Evolutionary conservation across 202 grass and related monocot genomes (phyloP).

Genomic region (Alloteropsis angusta): DNA sequence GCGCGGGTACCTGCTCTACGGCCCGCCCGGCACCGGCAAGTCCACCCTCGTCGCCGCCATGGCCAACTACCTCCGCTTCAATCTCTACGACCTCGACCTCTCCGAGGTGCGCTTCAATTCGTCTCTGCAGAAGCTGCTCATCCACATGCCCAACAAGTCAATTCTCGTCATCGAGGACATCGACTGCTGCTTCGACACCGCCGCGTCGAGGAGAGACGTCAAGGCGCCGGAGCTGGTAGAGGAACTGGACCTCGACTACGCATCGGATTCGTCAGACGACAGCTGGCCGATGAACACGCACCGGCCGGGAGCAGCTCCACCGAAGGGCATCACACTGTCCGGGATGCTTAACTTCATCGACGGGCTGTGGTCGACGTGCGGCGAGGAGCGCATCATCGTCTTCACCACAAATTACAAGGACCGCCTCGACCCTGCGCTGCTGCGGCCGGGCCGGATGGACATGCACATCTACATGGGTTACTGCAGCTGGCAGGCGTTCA

Average conservation of each 20-base stretch:
- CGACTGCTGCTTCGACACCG: constrained; percentile 51
- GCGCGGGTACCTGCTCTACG: constrained; percentile 58
- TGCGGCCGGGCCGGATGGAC: constrained; percentile 49
- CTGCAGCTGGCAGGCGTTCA: constrained; percentile 39
- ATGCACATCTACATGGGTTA: constrained; percentile 57
- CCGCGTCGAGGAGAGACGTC: constrained; percentile 32
- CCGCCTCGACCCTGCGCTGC: constrained; percentile 40
- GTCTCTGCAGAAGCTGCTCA: constrained; percentile 45
- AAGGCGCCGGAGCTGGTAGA: neutral
- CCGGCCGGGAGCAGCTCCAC: neutral
- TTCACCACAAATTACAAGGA: constrained; percentile 67
- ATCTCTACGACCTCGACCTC: constrained; percentile 83
- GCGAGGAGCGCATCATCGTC: constrained; percentile 57
- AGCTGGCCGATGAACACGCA: neutral
- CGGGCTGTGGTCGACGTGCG: constrained; percentile 57
- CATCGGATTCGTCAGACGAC: neutral
- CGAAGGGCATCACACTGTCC: constrained; percentile 33
- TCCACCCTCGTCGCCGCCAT: constrained; percentile 80
- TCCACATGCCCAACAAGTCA: constrained; percentile 57
- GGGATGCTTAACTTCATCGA: constrained; percentile 69
- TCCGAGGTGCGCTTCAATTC: constrained; percentile 41
- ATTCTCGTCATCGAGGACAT: constrained; percentile 84
- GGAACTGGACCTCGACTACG: constrained; percentile 1
- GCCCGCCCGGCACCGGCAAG: constrained; percentile 70
- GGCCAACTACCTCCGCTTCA: constrained; percentile 79